Evolutionary conservation across 148 eudicot genomes (phyloP), one percentile per base, ranked within the genome.

Genomic region (Rhododendron ferrugineum): DNA sequence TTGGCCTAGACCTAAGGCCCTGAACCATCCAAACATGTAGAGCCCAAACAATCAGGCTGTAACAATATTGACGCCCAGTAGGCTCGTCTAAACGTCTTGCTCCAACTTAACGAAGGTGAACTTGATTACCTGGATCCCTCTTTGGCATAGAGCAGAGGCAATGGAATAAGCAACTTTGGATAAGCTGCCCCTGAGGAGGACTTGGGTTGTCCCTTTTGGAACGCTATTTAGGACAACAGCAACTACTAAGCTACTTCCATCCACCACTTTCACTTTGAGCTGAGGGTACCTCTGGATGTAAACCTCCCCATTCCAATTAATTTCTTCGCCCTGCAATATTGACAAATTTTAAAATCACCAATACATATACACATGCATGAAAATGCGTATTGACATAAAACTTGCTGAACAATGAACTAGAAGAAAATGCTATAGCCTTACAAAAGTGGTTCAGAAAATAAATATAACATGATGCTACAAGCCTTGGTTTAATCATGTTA

Each of bases 221-320:
- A 94, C 89, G 88, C 85, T 89, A 84, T 94, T 92, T 11, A 94
- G 85, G 76, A 93, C 93, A 52, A 93, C 83, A 2, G 94, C 93
- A 36, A 90, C 95, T 7, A 91, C 91, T 82, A 94, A 88, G 83
- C 98, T 92, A 85, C 94, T 92, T 26, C 96, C 98, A 70, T 94
- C 96, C 8, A 94, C 94, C 85, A 94, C 73, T 88, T 92, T 94
- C 79, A 94, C 90, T 76, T 91, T 92, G 46, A 93, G 88, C 64
- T 88, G 62, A 47, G 98, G 95, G 82, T 92, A 46, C 81, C 83
- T 90, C 77, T 76, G 82, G 50, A 92, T 42, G 80, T 91, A 93
- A 18, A 91, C 82, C 87, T 93, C 91, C 6, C 95, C 94, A 26
- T 89, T 91, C 82, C 85, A 77, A 80, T 93, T 93, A 8, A 94